These are phyloP conservation scores for Aspergillus neotritici DNA, from an alignment of 2,329 filamentous ascomycete species.

Conservation along the genomic window DNA sequence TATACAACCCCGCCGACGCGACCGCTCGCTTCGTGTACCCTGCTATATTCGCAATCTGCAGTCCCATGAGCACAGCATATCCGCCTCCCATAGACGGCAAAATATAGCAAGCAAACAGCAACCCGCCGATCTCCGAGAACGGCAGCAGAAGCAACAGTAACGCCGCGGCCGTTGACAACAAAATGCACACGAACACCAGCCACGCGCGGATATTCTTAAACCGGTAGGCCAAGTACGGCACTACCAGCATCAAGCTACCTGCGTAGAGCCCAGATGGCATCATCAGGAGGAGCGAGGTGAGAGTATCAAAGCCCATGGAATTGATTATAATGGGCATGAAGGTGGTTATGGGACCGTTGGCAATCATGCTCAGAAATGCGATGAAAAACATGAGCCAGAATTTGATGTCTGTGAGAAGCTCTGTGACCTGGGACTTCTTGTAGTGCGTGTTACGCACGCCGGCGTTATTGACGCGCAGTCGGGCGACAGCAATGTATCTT, in stretches of 20 bases:
- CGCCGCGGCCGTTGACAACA: constrained; percentile 39
- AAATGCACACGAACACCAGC: constrained; percentile 38
- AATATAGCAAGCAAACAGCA: constrained; percentile 48
- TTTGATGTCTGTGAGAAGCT: constrained; percentile 7
- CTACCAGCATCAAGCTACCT: constrained; percentile 36
- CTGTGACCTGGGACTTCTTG: constrained; percentile 40
- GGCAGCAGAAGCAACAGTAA: constrained; percentile 44
- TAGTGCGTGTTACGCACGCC: constrained; percentile 39
- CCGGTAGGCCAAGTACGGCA: constrained; percentile 39
- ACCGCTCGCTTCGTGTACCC: constrained; percentile 50
- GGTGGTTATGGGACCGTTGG: constrained; percentile 43
- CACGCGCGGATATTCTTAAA: constrained; percentile 29
- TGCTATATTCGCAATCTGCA: constrained; percentile 48
- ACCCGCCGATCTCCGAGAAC: constrained; percentile 35
- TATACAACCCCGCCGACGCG: constrained; percentile 46
- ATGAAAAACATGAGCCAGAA: constrained; percentile 31
- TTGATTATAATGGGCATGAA: constrained; percentile 45
- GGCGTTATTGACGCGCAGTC: constrained; percentile 23
- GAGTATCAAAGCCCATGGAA: constrained; percentile 40
- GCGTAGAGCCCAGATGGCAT: constrained; percentile 38
- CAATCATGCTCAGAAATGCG: constrained; percentile 39
- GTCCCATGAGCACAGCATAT: constrained; percentile 49
- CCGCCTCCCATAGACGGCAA: constrained; percentile 42
- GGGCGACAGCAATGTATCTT: constrained; percentile 21
- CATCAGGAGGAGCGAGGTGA: constrained; percentile 41